These are phyloP conservation scores for Dipodascus geniculatus DNA, from an alignment of 805 yeast species.

Conservation along the genomic window DNA sequence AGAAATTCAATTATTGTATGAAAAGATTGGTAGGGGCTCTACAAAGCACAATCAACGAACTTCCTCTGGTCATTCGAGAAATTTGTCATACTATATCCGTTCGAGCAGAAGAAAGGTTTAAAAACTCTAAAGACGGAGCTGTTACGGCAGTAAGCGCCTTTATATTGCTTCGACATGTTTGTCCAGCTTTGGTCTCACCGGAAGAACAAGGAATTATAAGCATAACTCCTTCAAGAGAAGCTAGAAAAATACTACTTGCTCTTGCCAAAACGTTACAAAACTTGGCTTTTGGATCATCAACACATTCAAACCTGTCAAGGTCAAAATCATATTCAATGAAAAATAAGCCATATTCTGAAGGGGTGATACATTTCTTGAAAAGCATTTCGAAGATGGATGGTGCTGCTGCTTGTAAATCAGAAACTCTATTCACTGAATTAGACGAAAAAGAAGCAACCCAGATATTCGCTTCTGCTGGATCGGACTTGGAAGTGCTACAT, in stretches of 20 bases:
- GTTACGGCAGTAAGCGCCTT: slow-evolving; percentile 73
- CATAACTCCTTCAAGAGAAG: slow-evolving; percentile 11
- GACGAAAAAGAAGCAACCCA: neutral
- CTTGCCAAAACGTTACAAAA: slow-evolving; percentile 22
- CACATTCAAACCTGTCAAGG: slow-evolving; percentile 35
- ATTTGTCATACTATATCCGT: slow-evolving; percentile 51
- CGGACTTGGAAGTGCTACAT: slow-evolving; percentile 31
- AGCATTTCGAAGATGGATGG: neutral
- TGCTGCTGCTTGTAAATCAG: neutral
- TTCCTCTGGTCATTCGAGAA: slow-evolving; percentile 52
- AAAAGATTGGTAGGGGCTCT: neutral
- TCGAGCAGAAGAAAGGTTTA: slow-evolving; percentile 45
- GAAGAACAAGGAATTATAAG: slow-evolving; percentile 33
- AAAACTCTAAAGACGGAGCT: slow-evolving; percentile 50
- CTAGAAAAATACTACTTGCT: slow-evolving; percentile 15
- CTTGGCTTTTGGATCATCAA: slow-evolving; percentile 17
- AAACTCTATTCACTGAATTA: neutral
- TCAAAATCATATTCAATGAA: slow-evolving; percentile 32
- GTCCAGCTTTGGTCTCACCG: slow-evolving; percentile 80
- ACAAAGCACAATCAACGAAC: slow-evolving; percentile 20
- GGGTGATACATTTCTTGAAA: slow-evolving; percentile 32
- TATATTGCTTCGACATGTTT: slow-evolving; percentile 56
- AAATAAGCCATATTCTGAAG: slow-evolving; percentile 25
- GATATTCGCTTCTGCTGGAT: neutral
- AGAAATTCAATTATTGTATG: neutral